Evolutionary conservation across 305 asterid genomes (phyloP), one percentile per base, ranked within the genome.

Genomic region (Solanum chacoense): DNA sequence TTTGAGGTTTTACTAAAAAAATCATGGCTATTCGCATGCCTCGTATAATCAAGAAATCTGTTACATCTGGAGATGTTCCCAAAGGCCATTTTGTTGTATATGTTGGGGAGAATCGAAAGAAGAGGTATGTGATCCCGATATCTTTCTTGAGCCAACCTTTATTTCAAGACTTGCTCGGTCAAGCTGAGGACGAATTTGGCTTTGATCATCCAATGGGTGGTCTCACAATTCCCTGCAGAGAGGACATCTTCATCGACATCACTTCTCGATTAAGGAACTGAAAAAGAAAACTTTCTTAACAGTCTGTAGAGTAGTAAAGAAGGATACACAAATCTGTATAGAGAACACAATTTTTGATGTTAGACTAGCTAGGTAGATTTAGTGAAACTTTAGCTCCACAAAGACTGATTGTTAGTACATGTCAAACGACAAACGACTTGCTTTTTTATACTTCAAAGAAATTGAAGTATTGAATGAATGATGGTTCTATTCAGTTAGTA

Each of bases 191-290:
- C 11, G 29, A n/a, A 63, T 63, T 63, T 63, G 72, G 72, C 72
- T 63, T 63, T 63, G 72, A 63, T 63, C 72, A 63, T 63, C 72
- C 72, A 63, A 63, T 63, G 29, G 72, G 72, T 63, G 14, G 72
- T 63, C 72, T 63, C 72, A 22, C 72, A 63, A 22, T 63, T 63
- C 72, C 72, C 1, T 96, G 97, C 65, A 96, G 94, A 71, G 98
- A 95, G 91, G 93, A 90, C 8, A 93, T 91, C 71, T 96, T 96
- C 88, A 93, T 91, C 38, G 91, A 96, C 18, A 92, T 95, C 29
- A 94, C 98, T 4, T 93, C 99, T 65, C 73, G 9, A 1, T 87
- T 91, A 26, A 37, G 83, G 55, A 10, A 37, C 9, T 84, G 40
- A 86, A 12, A 71, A 73, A 1, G 18, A 59, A 14, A 38, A 26